Conservation (phyloP, 1,284 basidiomycete species). For the Puccinia coronata region DNA sequence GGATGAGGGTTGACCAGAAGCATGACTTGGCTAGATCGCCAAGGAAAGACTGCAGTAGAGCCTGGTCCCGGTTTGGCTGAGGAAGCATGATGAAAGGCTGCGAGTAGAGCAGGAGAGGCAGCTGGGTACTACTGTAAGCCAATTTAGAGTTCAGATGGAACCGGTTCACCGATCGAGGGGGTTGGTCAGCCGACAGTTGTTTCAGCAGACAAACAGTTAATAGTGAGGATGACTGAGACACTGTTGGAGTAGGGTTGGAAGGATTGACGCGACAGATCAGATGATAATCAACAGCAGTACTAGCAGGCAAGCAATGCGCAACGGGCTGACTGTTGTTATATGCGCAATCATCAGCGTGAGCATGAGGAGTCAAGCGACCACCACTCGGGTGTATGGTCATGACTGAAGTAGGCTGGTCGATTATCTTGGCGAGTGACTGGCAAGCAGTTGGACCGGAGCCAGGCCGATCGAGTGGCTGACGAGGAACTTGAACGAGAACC, state of each 20-base stretch:
- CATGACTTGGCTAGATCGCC: slow-evolving; percentile 3
- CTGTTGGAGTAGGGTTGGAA: background rate
- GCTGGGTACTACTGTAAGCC: background rate
- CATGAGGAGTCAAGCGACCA: background rate
- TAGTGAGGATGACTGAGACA: background rate
- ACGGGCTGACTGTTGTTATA: background rate
- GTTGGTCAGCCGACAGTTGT: background rate
- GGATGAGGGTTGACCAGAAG: background rate
- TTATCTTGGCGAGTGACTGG: background rate
- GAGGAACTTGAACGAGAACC: background rate
- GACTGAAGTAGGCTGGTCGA: background rate
- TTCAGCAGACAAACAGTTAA: background rate
- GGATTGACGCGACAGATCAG: background rate
- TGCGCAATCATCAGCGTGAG: background rate
- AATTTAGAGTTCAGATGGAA: background rate
- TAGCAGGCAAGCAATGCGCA: background rate
- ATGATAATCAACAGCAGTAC: background rate
- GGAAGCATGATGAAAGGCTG: slow-evolving; percentile 1
- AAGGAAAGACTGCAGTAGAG: background rate
- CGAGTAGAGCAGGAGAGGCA: background rate
- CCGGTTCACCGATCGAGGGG: no score
- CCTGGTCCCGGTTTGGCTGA: background rate
- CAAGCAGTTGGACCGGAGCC: background rate
- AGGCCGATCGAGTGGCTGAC: background rate
- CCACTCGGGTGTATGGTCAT: background rate